phyloP scores from a whole-genome alignment of 1,284 basidiomycete species.

The Phlebopus sp. region DNA sequence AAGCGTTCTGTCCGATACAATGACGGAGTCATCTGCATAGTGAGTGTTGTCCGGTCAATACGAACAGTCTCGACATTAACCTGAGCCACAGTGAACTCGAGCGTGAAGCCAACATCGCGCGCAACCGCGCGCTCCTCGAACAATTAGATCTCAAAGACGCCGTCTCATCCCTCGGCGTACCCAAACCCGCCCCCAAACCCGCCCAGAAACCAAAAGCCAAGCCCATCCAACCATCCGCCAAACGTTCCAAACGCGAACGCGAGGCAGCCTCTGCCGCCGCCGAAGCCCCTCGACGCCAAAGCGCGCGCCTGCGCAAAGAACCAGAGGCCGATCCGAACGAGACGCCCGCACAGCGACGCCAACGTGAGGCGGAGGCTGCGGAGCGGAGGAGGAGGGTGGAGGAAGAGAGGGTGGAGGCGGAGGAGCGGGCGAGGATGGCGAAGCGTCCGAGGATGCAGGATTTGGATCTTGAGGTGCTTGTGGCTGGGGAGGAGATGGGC shows the following conservation, averaged over 20 bases:
- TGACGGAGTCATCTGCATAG: conserved; percentile 52
- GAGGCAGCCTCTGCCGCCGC: conserved; percentile 14
- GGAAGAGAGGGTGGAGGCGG: conserved; percentile 54
- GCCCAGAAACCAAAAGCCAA: conserved; percentile 48
- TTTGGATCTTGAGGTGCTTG: conserved; percentile 47
- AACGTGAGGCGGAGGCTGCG: conserved; percentile 54
- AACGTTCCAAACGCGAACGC: conserved; percentile 49
- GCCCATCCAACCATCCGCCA: conserved; percentile 59
- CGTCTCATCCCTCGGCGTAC: conserved; percentile 46
- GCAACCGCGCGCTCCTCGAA: conserved; percentile 70
- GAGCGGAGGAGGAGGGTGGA: conserved; percentile 56
- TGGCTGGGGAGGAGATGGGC: conserved; percentile 47
- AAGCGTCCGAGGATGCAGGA: conserved; percentile 67
- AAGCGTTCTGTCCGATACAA: conserved; percentile 10
- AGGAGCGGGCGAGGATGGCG: conserved; percentile 58
- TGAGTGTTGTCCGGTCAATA: conserved; percentile 27
- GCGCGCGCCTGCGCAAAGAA: conserved; percentile 54
- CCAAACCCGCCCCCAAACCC: conserved; percentile 30
- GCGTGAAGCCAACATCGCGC: conserved; percentile 74
- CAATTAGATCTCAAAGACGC: conserved; percentile 65
- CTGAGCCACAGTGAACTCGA: conserved; percentile 58
- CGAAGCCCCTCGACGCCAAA: conserved; percentile 57
- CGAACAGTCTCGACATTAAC: background rate
- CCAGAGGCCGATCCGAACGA: conserved; percentile 54
- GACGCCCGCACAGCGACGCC: conserved; percentile 56